A percentile compares a stretch with the other conserved stretches of the same genome.
phyloP scores from a whole-genome alignment of 176 grass and related monocot genomes.

The Lolium rigidum region DNA sequence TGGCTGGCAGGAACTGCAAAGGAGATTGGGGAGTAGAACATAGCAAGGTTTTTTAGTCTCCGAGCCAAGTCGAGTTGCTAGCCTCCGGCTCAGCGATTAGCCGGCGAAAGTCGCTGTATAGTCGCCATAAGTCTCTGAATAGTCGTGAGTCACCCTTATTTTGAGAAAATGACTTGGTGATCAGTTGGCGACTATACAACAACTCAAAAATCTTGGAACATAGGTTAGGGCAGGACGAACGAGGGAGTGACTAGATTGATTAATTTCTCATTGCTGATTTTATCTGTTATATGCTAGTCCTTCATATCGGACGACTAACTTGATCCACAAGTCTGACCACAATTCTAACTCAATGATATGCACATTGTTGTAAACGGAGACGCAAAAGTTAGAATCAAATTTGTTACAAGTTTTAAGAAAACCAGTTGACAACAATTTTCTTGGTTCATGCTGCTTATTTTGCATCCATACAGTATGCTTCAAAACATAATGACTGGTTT shows the following conservation, averaged over 20 bases:
- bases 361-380: background rate
- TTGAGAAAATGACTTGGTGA: too few species aligned
- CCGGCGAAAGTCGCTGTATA: too few species aligned
- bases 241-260: background rate
- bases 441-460: constrained; percentile 32
- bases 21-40: background rate
- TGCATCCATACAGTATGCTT: constrained; percentile 38
- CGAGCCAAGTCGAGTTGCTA: too few species aligned
- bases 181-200: too few species aligned
- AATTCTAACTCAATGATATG: background rate
- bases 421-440: background rate
- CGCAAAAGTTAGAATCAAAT: background rate
- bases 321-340: background rate
- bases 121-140: too few species aligned
- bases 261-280: background rate
- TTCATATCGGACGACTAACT: background rate
- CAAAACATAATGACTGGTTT: constrained; percentile 49
- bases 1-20: background rate
- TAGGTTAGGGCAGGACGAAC: background rate
- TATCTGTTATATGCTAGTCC: background rate
- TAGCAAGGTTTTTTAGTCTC: too few species aligned
- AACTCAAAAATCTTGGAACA: too few species aligned
- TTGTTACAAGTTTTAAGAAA: constrained; percentile 12
- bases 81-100: too few species aligned
- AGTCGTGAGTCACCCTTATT: too few species aligned